Conservation (phyloP, 768 basidiomycete species). For the Lactarius sp. region DNA sequence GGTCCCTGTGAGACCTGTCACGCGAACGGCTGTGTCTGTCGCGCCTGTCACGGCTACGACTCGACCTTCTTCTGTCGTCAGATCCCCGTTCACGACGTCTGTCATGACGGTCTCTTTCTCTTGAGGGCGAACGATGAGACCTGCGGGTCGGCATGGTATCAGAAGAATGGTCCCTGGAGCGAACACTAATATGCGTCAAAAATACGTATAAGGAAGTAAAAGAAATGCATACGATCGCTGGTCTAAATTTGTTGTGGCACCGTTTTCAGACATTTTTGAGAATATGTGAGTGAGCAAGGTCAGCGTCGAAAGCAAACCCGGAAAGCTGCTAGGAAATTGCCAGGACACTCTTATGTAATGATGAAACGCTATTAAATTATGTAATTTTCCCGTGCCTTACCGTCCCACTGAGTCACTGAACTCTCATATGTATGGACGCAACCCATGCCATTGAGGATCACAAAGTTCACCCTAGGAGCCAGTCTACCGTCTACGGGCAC, state of each 20-base stretch:
- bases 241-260: constrained; percentile 19
- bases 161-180: constrained; percentile 70
- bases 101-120: constrained; percentile 55
- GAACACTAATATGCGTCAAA: constrained; percentile 19
- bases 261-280: constrained; percentile 23
- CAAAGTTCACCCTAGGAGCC: neutral
- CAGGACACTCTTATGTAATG: constrained; percentile 18
- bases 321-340: neutral
- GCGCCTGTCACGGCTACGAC: constrained; percentile 52
- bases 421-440: neutral
- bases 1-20: constrained; percentile 40
- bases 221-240: constrained; percentile 24
- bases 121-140: constrained; percentile 69
- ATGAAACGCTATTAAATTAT: neutral
- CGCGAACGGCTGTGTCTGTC: constrained; percentile 38
- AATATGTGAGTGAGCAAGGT: neutral
- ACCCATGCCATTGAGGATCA: neutral
- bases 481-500: neutral
- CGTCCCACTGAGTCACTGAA: neutral
- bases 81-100: constrained; percentile 47
- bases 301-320: constrained; percentile 11
- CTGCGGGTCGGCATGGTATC: constrained; percentile 69
- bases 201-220: neutral
- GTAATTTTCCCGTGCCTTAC: neutral
- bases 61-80: constrained; percentile 58